Evolutionary conservation across 495 filamentous ascomycete genomes (phyloP).

Genomic region (Penicillium bovifimosum): DNA sequence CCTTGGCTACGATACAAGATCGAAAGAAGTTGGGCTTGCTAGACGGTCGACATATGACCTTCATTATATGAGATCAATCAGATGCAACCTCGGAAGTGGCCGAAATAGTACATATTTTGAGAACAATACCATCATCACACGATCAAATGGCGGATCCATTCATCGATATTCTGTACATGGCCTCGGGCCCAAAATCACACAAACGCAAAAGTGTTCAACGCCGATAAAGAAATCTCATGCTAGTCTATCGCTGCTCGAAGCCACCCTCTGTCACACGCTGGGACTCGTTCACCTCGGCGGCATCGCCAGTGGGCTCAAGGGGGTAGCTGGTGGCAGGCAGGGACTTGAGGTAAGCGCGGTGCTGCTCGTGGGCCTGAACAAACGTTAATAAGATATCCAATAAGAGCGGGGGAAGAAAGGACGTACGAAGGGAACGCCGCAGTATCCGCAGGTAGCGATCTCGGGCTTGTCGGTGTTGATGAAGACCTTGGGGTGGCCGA

Average conservation of each 20-base stretch:
- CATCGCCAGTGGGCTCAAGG: slow-evolving; percentile 48
- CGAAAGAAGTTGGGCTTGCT: neutral
- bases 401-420: neutral
- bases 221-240: slow-evolving; percentile 35
- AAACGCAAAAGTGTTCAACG: slow-evolving; percentile 36
- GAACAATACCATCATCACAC: slow-evolving; percentile 6
- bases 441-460: slow-evolving; percentile 86
- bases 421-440: slow-evolving; percentile 91
- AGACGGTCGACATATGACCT: slow-evolving; percentile 3
- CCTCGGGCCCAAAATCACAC: slow-evolving; percentile 26
- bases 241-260: slow-evolving; percentile 48
- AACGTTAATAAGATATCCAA: slow-evolving; percentile 1
- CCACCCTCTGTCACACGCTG: slow-evolving; percentile 50
- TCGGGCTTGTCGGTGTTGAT: slow-evolving; percentile 98
- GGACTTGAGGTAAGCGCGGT: slow-evolving; percentile 75
- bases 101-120: slow-evolving; percentile 23
- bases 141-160: slow-evolving; percentile 23
- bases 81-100: slow-evolving; percentile 11
- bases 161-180: slow-evolving; percentile 33
- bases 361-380: slow-evolving; percentile 74
- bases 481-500: slow-evolving; percentile 87
- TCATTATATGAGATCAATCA: slow-evolving; percentile 13
- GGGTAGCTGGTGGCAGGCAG: slow-evolving; percentile 75
- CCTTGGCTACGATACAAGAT: neutral
- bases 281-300: slow-evolving; percentile 48